Base-by-base conservation (phyloP, 2,329 filamentous ascomycete species). In the Sarocladiaceae sp. region DNA sequence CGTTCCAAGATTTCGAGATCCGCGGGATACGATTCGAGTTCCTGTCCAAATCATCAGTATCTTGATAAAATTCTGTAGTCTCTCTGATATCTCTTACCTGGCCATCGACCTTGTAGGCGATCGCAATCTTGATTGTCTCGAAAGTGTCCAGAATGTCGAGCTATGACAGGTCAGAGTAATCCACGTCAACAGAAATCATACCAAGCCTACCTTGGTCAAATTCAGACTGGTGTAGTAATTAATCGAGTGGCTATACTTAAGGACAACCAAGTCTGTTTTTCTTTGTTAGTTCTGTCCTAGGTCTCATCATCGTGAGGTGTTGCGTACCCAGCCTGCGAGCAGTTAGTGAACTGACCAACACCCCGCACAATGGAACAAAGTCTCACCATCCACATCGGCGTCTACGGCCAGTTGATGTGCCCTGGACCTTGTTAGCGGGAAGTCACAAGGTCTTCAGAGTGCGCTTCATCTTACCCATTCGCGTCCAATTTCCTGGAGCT, bases 91-190 rank as follows among this genome's bases (percentile, higher is more conserved):
- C 22, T 53, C 53, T 57, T 35, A 61, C 59, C 54, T 66, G 55
- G 54, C 63, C 63, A 53, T 66, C 58, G 44, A 62, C 66, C 60
- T 76, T 77, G 71, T 96, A 96, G 2, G 81, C 83, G 13, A 87
- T 80, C 17, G 87, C 87, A 49, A 89, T 76, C 67, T 91, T 88
- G 69, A 95, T 79, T 62, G 83, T 84, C 10, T 80, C 75, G 65
- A 96, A 90, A 28, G 80, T 80, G 64, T 91, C 87, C 15, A 91
- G 76, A 33, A 90, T 77, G 36, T 63, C 62, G 22, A 64, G 60
- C 55, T 57, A 12, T 53, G n/a, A 55, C 50, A 50, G 51, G 29
- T 56, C 50, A 49, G 49, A 50, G 18, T 52, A 52, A n/a, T n/a
- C n/a, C n/a, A n/a, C n/a, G n/a, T n/a, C n/a, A n/a, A n/a, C n/a